These are phyloP conservation scores for Thielaviopsis musarum DNA, from an alignment of 2,329 filamentous ascomycete genomes.

Conservation along the genomic window DNA sequence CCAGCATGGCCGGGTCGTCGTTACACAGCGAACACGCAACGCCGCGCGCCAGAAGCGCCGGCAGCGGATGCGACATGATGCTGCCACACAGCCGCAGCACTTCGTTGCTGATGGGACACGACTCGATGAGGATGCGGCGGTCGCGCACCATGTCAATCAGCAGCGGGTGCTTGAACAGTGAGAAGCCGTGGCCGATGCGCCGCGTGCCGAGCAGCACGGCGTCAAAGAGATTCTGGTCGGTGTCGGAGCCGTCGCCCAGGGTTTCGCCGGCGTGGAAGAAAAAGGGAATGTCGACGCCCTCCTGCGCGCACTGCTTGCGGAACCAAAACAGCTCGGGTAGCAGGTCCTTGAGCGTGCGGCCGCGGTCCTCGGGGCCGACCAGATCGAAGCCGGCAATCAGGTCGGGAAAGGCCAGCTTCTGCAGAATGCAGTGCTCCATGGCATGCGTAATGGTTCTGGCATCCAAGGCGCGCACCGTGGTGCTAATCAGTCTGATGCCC, in stretches of 20 bases:
- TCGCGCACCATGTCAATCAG: constrained; percentile 80
- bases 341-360: constrained; percentile 57
- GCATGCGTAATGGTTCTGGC: constrained; percentile 53
- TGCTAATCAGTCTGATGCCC: constrained; percentile 77
- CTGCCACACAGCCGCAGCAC: constrained; percentile 63
- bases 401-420: constrained; percentile 63
- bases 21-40: constrained; percentile 75
- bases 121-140: constrained; percentile 74
- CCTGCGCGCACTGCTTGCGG: constrained; percentile 62
- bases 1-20: constrained; percentile 78
- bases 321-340: constrained; percentile 88
- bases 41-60: constrained; percentile 68
- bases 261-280: constrained; percentile 92
- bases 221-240: constrained; percentile 75
- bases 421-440: constrained; percentile 77
- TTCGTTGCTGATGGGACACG: constrained; percentile 83
- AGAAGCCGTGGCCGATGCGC: constrained; percentile 79
- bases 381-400: constrained; percentile 78
- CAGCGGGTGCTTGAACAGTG: constrained; percentile 78
- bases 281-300: constrained; percentile 72
- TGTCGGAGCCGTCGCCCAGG: constrained; percentile 54
- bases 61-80: constrained; percentile 63
- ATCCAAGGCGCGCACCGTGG: constrained; percentile 46
- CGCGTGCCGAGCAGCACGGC: constrained; percentile 73
- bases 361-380: constrained; percentile 72